Conservation (phyloP, 805 yeast genomes). For the Yamadazyma sp. region DNA sequence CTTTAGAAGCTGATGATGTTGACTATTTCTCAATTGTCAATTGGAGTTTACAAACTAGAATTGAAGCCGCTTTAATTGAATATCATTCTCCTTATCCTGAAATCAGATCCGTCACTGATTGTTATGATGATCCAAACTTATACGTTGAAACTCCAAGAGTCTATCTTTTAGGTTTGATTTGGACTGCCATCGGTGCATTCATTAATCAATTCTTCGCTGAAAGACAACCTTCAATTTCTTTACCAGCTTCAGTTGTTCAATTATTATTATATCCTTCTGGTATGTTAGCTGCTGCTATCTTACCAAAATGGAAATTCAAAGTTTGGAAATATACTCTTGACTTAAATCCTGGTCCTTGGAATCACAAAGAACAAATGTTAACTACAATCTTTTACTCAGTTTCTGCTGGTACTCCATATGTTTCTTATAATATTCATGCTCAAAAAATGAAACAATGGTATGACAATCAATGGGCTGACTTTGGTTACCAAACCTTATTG, state of each 20-base stretch:
- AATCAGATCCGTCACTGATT: slow-evolving; percentile 62
- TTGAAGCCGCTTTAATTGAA: slow-evolving; percentile 42
- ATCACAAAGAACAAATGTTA: slow-evolving; percentile 60
- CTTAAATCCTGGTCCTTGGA: slow-evolving; percentile 59
- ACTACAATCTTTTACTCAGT: slow-evolving; percentile 39
- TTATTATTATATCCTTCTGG: slow-evolving; percentile 47
- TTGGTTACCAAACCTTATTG: slow-evolving; percentile 26
- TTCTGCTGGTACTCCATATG: slow-evolving; percentile 20
- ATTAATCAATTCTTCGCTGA: slow-evolving; percentile 57
- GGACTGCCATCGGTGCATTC: slow-evolving; percentile 53
- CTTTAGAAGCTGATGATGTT: slow-evolving; percentile 29
- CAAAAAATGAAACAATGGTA: slow-evolving; percentile 22
- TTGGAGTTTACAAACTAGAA: slow-evolving; percentile 32
- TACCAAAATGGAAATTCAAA: slow-evolving; percentile 41
- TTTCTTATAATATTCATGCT: slow-evolving; percentile 28
- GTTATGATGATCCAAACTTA: slow-evolving; percentile 47
- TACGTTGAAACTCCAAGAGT: slow-evolving; percentile 55
- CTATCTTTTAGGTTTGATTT: slow-evolving; percentile 50
- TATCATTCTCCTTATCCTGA: slow-evolving; percentile 61
- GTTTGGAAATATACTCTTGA: slow-evolving; percentile 19
- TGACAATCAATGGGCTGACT: slow-evolving; percentile 25
- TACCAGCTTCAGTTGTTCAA: slow-evolving; percentile 44
- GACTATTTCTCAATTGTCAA: slow-evolving; percentile 16
- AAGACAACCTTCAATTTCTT: slow-evolving; percentile 49
- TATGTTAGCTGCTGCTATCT: slow-evolving; percentile 26